phyloP scores from a whole-genome alignment of 2,329 filamentous ascomycete genomes.

The Aspergillus versicolor region DNA sequence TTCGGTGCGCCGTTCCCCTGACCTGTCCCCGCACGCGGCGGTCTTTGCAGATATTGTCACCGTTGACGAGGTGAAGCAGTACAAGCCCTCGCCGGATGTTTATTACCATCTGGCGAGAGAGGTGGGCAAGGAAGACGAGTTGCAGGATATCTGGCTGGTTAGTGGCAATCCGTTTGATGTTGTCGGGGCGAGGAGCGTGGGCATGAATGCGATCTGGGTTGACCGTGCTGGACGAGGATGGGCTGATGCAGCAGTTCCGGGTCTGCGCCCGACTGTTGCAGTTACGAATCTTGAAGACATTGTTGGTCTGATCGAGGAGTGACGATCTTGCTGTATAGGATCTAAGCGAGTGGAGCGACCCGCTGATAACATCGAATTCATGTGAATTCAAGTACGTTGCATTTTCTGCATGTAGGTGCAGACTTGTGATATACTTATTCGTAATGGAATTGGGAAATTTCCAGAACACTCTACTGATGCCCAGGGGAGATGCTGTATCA shows the following conservation, averaged over 20 bases:
- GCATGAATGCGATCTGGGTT: conserved; percentile 47
- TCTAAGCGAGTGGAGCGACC: too few relatives aligned
- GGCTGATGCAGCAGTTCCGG: conserved; percentile 60
- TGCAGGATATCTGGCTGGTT: conserved; percentile 62
- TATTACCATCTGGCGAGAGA: conserved; percentile 61
- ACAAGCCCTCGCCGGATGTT: conserved; percentile 63
- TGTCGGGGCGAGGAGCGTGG: conserved; percentile 61
- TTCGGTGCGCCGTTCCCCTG: conserved; percentile 58
- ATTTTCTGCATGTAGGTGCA: too few relatives aligned
- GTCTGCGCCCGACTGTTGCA: conserved; percentile 53
- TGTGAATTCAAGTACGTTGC: too few relatives aligned
- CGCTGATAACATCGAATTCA: too few relatives aligned
- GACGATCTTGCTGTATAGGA: too few relatives aligned
- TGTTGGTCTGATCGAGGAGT: conserved; percentile 29
- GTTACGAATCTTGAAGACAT: conserved; percentile 60
- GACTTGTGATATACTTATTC: too few relatives aligned
- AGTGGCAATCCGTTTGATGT: conserved; percentile 74
- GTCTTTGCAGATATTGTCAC: conserved; percentile 59
- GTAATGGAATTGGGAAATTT: too few relatives aligned
- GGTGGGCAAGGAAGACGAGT: conserved; percentile 48
- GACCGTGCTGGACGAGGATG: conserved; percentile 54
- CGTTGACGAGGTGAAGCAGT: conserved; percentile 59
- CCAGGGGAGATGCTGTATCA: too few relatives aligned
- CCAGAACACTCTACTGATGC: too few relatives aligned
- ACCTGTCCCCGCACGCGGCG: conserved; percentile 50